Evolutionary conservation across 2,329 filamentous ascomycete genomes (phyloP), one percentile per base, ranked within the genome.

Genomic region (Bipolaris victoriae): DNA sequence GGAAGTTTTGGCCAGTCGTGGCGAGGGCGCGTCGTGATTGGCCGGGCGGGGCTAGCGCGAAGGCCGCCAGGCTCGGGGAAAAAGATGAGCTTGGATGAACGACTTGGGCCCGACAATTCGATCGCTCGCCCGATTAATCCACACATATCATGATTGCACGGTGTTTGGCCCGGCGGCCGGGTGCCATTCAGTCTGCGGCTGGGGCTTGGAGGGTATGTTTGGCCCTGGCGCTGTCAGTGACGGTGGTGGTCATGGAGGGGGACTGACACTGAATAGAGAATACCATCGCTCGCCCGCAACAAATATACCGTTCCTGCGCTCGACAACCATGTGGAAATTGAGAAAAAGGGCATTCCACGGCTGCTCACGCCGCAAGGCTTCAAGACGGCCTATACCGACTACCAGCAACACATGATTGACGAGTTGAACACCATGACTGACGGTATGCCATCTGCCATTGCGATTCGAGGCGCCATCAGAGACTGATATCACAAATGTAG

Each of bases 341-440:
- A 71, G 54, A 57, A 78, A 52, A 68, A 84, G 62, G 86, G 86
- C 57, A 82, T 97, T 5, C 84, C 86, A n/a, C 86, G 86, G 13
- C 82, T 98, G 59, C 82, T 97, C 73, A 88, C 88, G 29, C 76
- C 83, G 1, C 81, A 84, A 49, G 90, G 86, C 52, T 96, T 90
- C 77, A 79, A 89, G 54, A 84, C 91, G 52, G 88, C 92, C 48
- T 99, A 92, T 88, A 88, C 84, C 33, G 82, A 92, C 71, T 96
- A 97, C 80, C 92, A 96, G 83, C 74, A 80, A 36, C 78, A 89
- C 64, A 82, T 94, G 70, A 77, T 93, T 50, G 82, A 91, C 62
- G 90, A 90, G 77, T 84, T 98, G 74, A 96, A 96, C 77, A 78
- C 81, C 56, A 77, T 90, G 70, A 89, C 86, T 60, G 86, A 84